Evolutionary conservation across 2,329 filamentous ascomycete species (phyloP), one percentile per base, ranked within the genome.

Genomic region (Ophiocordyceps sinensis): DNA sequence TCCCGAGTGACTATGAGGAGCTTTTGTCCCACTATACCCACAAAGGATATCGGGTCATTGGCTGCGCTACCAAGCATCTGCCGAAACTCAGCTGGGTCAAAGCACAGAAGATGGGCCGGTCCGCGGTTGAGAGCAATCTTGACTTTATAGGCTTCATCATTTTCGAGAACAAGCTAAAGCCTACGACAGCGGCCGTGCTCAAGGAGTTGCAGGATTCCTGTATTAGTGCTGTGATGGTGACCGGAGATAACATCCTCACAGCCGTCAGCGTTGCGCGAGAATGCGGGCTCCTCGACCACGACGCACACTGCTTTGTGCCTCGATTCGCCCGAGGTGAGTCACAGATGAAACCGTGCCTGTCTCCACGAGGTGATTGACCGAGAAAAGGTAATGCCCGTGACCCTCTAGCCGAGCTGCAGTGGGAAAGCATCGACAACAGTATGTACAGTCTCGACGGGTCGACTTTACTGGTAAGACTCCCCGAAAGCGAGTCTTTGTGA

Each of bases 81-180:
- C 76, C 78, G 43, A 91, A 87, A 55, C 70, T 96, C 28, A 93
- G 82, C 52, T 95, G 87, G 88, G 77, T 94, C 41, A 94, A 93
- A 57, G 80, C 88, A 7, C 87, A 96, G 54, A 94, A 94, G 64
- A 88, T 96, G 81, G 83, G 79, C 50, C 81, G 91, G 28, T 66
- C 79, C 32, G 84, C 95, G 41, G 88, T 84, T 9, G 91, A 98
- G 60, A 82, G 76, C 3, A 71, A 79, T 28, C 73, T 98, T 11
- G 78, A 89, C 37, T 96, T 98, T 54, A 73, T 88, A 30, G 91
- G 91, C 5, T 98, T 98, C 63, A 96, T 98, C 55, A 82, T 98
- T 41, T 98, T 98, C 52, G 91, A 98, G 63, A 98, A 98, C 65
- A 98, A 98, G 63, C 67, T 98, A 45, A 98, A 98, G 60, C 80